These are phyloP conservation scores for Solanum hybrid DNA, from an alignment of 305 asterid genomes.

Conservation along the genomic window DNA sequence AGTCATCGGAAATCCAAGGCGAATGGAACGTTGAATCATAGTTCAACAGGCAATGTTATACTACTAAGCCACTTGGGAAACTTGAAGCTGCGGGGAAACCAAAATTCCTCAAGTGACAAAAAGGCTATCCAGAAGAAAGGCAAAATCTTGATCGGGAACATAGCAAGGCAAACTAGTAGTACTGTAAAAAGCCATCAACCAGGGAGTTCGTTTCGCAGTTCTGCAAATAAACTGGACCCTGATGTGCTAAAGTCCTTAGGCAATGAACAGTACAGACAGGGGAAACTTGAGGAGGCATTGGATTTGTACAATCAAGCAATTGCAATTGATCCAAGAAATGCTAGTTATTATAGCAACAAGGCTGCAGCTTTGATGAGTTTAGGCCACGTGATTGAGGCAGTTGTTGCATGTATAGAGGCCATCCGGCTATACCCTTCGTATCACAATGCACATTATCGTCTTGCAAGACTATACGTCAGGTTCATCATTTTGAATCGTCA, in stretches of 20 bases:
- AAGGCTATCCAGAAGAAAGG: neutral
- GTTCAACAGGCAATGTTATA: constrained; percentile 32
- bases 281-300: constrained; percentile 41
- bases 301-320: constrained; percentile 42
- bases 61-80: constrained; percentile 33
- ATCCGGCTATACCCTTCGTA: constrained; percentile 34
- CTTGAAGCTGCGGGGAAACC: constrained; percentile 18
- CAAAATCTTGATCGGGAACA: constrained; percentile 14
- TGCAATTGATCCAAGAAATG: constrained; percentile 34
- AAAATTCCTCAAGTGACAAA: neutral
- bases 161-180: constrained; percentile 17
- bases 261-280: constrained; percentile 35
- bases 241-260: constrained; percentile 43
- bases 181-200: neutral
- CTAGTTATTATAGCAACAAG: constrained; percentile 44
- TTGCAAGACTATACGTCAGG: constrained; percentile 48
- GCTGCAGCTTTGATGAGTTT: constrained; percentile 53
- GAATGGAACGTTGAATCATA: constrained; percentile 4
- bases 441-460: constrained; percentile 43
- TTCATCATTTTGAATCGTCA: neutral
- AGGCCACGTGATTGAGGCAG: constrained; percentile 45
- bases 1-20: constrained; percentile 6
- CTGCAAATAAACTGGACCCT: constrained; percentile 14
- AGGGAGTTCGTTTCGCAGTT: neutral
- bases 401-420: constrained; percentile 41